Evolutionary conservation across 148 eudicot species (phyloP), one percentile per base, ranked within the genome.

Genomic region (Silene conica): DNA sequence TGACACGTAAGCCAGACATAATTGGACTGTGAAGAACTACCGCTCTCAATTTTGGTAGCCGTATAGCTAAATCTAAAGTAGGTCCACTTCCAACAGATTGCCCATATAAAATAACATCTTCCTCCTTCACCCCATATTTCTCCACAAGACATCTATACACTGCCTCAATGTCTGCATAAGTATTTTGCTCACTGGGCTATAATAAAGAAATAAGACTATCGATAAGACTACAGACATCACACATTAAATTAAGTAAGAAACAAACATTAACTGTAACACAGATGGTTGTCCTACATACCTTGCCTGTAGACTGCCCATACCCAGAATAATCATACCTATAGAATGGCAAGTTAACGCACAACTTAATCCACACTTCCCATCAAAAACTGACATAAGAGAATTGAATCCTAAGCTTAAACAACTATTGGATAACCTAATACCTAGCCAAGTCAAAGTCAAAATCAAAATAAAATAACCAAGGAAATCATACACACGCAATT

Each of bases 81-180:
- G 97, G 97, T 4, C 98, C 98, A 77, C 98, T 93, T 26, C 98
- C 98, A 76, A 91, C 97, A 63, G 98, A 93, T 76, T 93, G 98
- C 52, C 98, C 98, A 14, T 93, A 93, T 72, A 93, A 78, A 79
- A 93, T 89, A 67, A 91, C 81, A 78, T 93, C 92, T 77, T 93
- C 95, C 83, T 93, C 95, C 83, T 91, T 89, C 71, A 86, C 89
- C 20, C 92, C 97, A 64, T 93, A 91, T 69, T 78, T 88, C 66
- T 93, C 90, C 62, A 79, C 84, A 71, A 93, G 97, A 79, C 97
- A 93, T 80, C 85, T 86, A 82, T 88, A 93, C 54, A 85, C 97
- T 83, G 97, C 98, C 77, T 91, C 97, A 82, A 93, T 87, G 82
- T 93, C 98, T 0, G 98, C 89, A 67, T 93, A 93, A 31, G 98